These are phyloP conservation scores for Cutaneotrichosporon sp. DNA, from an alignment of 1,284 basidiomycete species.

Conservation along the genomic window DNA sequence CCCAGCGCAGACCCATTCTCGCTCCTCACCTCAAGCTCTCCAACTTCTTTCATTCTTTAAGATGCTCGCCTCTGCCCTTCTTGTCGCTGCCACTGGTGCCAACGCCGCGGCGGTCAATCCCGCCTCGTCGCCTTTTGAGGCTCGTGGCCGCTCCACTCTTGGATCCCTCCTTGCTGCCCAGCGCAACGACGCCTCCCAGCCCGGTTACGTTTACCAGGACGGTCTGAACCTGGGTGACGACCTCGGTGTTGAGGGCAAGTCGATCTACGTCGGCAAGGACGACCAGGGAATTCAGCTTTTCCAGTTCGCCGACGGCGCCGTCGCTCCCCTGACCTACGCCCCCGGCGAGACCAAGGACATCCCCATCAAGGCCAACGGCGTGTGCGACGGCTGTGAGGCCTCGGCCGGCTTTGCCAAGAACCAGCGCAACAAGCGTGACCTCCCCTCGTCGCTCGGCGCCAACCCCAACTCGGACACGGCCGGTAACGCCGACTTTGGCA, in stretches of 20 bases:
- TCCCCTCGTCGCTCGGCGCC: background rate
- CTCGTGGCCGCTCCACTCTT: background rate
- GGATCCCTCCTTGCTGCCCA: background rate
- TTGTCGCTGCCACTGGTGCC: background rate
- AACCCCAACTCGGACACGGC: background rate
- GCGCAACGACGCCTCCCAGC: background rate
- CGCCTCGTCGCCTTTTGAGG: background rate
- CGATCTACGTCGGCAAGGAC: slow-evolving; percentile 5
- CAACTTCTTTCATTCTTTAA: background rate
- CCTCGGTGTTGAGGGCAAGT: background rate
- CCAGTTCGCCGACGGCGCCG: slow-evolving; percentile 6
- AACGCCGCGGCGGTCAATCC: background rate
- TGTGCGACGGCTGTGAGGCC: background rate
- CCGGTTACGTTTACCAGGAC: slow-evolving; percentile 1
- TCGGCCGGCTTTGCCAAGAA: background rate
- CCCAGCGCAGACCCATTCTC: background rate
- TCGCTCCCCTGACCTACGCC: slow-evolving; percentile 3
- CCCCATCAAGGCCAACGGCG: background rate
- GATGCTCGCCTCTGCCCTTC: slow-evolving; percentile 1
- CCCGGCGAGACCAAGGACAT: background rate
- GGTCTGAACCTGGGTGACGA: slow-evolving; percentile 3
- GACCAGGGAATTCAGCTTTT: slow-evolving; percentile 4
- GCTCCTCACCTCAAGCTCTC: background rate
- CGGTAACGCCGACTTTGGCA: slow-evolving; percentile 2
- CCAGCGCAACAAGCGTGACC: background rate